These are phyloP conservation scores for Dioszegia hungarica DNA, from an alignment of 768 basidiomycete species.

Conservation along the genomic window DNA sequence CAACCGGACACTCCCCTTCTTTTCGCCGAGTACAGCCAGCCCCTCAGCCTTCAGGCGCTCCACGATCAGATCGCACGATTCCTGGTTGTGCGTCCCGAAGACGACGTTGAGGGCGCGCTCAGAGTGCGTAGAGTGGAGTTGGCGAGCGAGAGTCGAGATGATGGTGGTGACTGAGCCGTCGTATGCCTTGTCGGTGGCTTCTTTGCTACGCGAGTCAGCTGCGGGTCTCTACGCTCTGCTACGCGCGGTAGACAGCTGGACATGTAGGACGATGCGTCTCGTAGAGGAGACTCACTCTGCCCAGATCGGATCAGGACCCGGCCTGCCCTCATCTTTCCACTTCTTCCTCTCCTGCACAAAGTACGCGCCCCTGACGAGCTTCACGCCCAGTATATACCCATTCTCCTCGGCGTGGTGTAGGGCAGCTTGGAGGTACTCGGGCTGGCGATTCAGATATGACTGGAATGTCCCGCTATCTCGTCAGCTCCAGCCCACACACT, in stretches of 20 bases:
- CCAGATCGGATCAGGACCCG: slow-evolving; percentile 46
- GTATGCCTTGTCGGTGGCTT: slow-evolving; percentile 65
- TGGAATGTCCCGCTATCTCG: slow-evolving; percentile 74
- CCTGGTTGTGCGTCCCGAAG: slow-evolving; percentile 84
- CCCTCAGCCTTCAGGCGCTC: slow-evolving; percentile 59
- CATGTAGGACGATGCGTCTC: too few relatives aligned
- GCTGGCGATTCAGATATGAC: slow-evolving; percentile 74
- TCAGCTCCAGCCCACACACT: neutral
- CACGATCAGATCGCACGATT: slow-evolving; percentile 61
- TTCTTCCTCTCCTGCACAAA: slow-evolving; percentile 63
- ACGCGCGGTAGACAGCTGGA: neutral
- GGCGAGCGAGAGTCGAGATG: slow-evolving; percentile 56
- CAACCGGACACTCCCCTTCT: slow-evolving; percentile 50
- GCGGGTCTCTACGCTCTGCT: neutral
- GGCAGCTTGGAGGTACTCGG: slow-evolving; percentile 62
- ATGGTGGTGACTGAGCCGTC: slow-evolving; percentile 60
- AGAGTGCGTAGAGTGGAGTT: slow-evolving; percentile 38
- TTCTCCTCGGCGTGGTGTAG: slow-evolving; percentile 62
- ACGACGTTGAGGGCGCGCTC: slow-evolving; percentile 60
- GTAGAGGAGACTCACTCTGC: slow-evolving; percentile 36
- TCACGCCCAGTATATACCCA: slow-evolving; percentile 75
- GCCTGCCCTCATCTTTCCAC: slow-evolving; percentile 41
- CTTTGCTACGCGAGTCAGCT: slow-evolving; percentile 27
- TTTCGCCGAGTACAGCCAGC: slow-evolving; percentile 51
- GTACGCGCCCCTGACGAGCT: slow-evolving; percentile 90